Evolutionary conservation across 2,329 filamentous ascomycete species (phyloP).

Genomic region (Penicillium corylophilum): DNA sequence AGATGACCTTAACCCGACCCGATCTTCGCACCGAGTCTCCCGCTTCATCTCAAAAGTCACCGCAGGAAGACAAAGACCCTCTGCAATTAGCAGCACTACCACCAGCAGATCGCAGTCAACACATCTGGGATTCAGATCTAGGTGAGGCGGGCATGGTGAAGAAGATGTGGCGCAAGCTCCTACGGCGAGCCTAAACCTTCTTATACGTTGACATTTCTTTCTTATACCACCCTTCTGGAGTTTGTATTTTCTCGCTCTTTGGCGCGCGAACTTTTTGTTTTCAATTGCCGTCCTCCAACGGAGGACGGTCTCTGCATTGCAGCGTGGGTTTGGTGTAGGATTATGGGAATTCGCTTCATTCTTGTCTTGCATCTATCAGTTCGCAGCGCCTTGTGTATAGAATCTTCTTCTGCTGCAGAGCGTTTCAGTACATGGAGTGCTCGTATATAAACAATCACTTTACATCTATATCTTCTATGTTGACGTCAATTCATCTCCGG

Average conservation of each 20-base stretch:
- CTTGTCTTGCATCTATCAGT: slow-evolving; percentile 17
- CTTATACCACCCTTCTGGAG: neutral
- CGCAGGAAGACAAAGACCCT: slow-evolving; percentile 59
- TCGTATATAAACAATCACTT: neutral
- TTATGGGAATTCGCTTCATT: slow-evolving; percentile 1
- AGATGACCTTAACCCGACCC: slow-evolving; percentile 90
- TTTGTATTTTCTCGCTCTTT: slow-evolving; percentile 3
- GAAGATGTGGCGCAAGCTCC: slow-evolving; percentile 47
- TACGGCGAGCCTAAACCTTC: slow-evolving; percentile 23
- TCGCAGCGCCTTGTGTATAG: slow-evolving; percentile 16
- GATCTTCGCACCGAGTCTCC: slow-evolving; percentile 64
- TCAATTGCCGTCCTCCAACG: neutral
- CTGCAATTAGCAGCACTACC: slow-evolving; percentile 56
- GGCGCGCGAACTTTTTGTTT: slow-evolving; percentile 4
- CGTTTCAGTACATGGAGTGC: neutral
- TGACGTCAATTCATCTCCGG: neutral
- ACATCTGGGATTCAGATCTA: slow-evolving; percentile 46
- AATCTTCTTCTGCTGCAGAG: slow-evolving; percentile 1
- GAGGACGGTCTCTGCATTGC: neutral
- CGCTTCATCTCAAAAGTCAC: slow-evolving; percentile 50
- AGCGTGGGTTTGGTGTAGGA: slow-evolving; percentile 5
- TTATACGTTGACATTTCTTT: neutral
- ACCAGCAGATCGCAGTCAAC: slow-evolving; percentile 40
- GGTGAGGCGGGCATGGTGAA: slow-evolving; percentile 41
- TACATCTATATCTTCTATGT: neutral